Evolutionary conservation across 2,329 filamentous ascomycete genomes (phyloP).

Genomic region (Cytospora leucostoma): DNA sequence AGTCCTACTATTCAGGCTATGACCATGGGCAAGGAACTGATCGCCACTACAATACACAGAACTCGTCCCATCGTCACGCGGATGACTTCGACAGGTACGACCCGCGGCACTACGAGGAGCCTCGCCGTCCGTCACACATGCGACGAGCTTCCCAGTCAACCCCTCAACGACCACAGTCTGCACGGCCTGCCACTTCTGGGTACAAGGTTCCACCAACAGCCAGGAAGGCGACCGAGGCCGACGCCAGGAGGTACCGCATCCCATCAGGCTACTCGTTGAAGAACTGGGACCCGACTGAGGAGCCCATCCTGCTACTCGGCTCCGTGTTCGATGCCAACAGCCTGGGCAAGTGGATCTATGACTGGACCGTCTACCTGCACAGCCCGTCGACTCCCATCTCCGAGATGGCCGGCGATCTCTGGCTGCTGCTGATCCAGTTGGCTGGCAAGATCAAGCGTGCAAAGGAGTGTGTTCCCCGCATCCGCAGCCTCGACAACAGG

Average conservation of each 20-base stretch:
- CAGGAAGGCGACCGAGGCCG: conserved; percentile 56
- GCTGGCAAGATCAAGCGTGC: conserved; percentile 92
- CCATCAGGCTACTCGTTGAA: conserved; percentile 91
- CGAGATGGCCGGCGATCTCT: conserved; percentile 90
- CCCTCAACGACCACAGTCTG: conserved; percentile 56
- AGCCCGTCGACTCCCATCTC: conserved; percentile 80
- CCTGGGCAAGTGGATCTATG: conserved; percentile 98
- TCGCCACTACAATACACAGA: conserved; percentile 58
- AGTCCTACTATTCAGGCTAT: conserved; percentile 43
- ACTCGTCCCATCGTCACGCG: conserved; percentile 32
- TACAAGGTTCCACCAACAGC: conserved; percentile 42
- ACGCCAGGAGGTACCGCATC: conserved; percentile 70
- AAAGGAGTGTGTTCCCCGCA: conserved; percentile 72
- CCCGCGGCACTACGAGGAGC: conserved; percentile 45
- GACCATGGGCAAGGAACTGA: conserved; percentile 60
- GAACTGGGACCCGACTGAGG: conserved; percentile 95
- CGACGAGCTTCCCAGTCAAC: conserved; percentile 52
- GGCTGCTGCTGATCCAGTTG: conserved; percentile 91
- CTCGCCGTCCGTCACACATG: conserved; percentile 44
- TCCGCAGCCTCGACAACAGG: conserved; percentile 71
- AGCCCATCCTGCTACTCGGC: conserved; percentile 89
- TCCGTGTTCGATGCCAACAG: conserved; percentile 98
- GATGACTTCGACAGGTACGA: conserved; percentile 44
- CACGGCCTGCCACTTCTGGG: conserved; percentile 47
- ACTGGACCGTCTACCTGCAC: conserved; percentile 95